Percentiles rank a stretch among this genome's conserved stretches.
Conservation (phyloP, 768 basidiomycete genomes). For the Pleurotus cornucopiae region DNA sequence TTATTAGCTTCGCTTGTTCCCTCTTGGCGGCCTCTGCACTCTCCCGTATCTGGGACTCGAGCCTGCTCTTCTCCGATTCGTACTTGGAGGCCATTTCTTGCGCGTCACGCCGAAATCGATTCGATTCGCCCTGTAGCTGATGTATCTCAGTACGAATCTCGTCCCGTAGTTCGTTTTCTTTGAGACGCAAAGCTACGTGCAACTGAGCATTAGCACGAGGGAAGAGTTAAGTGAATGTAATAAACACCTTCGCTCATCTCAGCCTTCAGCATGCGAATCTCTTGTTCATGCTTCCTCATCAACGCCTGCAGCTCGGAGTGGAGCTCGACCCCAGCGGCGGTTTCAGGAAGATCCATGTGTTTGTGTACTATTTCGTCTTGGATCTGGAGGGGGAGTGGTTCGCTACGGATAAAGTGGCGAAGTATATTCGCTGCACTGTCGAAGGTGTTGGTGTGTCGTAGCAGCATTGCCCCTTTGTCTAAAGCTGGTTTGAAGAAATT, state of each 20-base stretch:
- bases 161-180: slow-evolving; percentile 29
- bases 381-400: slow-evolving; percentile 43
- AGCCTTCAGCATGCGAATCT: slow-evolving; percentile 38
- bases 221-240: too few species aligned
- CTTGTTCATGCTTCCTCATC: slow-evolving; percentile 39
- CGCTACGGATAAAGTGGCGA: slow-evolving; percentile 30
- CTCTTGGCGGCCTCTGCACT: slow-evolving; percentile 3
- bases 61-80: slow-evolving; percentile 11
- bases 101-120: slow-evolving; percentile 23
- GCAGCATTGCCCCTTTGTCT: not conserved
- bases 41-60: not conserved
- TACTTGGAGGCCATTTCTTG: not conserved
- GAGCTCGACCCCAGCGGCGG: slow-evolving; percentile 50
- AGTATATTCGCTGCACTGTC: not conserved
- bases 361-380: slow-evolving; percentile 53
- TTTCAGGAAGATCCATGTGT: slow-evolving; percentile 42
- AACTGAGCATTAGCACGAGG: too few species aligned
- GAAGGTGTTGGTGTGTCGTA: not conserved
- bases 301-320: slow-evolving; percentile 44
- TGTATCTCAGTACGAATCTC: slow-evolving; percentile 33
- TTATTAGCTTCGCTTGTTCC: not conserved
- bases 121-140: slow-evolving; percentile 27
- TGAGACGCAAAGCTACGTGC: slow-evolving; percentile 11
- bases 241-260: slow-evolving; percentile 33
- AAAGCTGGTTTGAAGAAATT: slow-evolving; percentile 4